Evolutionary conservation across 163 green algal genomes (phyloP), one percentile per base, ranked within the genome.

Genomic region (Volvox carteri): DNA sequence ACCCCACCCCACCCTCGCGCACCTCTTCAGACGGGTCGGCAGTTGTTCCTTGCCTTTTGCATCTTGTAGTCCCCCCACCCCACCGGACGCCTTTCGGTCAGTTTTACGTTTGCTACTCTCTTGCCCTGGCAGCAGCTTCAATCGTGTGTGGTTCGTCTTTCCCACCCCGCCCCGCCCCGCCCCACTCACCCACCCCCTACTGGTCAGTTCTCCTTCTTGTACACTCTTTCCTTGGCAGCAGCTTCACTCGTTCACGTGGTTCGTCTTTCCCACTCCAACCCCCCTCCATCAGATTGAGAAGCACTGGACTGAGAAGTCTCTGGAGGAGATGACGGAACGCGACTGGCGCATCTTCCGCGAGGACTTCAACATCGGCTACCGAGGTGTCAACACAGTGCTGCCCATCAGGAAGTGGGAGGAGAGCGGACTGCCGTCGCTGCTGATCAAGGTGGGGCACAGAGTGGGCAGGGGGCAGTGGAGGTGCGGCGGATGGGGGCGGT

Each of bases 321-420:
- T 96, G 56, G 90, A 95, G 1, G 87, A 95, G 28, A 99, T 99
- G 97, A 98, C 95, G 42, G 97, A 99, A 91, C 94, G 98, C 41
- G 98, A 99, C 95, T 99, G 98, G 98, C 96, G 98, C 91, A 99
- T 99, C 94, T 99, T 99, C 95, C 93, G 97, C 25, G 98, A 99
- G 91, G 98, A 99, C 92, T 99, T 98, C 95, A 98, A 95, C 95
- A 99, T 99, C 78, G 88, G 90, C 35, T 99, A 98, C 95, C 99
- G 98, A 90, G 95, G 94, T 87, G 91, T 81, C 90, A 91, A 92
- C 56, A 90, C 75, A 14, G 84, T 90, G 33, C 89, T 96, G 89
- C 98, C 97, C 35, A 95, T 99, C 72, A 94, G 98, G 73, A 98
- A 94, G 90, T 99, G 98, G 98, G 94, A 98, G 12, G 98, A 99